These are phyloP conservation scores for Sugiyamaella japonica DNA, from an alignment of 1,139 yeast species.

Conservation along the genomic window DNA sequence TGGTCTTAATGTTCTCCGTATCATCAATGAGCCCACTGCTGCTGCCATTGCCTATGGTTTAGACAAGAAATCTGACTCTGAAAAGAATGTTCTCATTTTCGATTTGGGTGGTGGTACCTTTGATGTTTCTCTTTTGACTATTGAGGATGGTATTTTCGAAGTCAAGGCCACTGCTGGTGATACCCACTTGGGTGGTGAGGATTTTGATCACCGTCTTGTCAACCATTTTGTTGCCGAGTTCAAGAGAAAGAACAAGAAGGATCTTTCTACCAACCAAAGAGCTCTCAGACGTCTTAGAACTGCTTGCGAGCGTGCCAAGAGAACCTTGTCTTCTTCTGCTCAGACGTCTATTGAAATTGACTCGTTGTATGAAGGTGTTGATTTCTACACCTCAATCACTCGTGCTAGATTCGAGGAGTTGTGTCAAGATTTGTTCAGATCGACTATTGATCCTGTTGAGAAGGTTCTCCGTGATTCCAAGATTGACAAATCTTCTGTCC, in stretches of 20 bases:
- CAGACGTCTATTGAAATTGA: conserved; percentile 97
- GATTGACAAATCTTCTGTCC: conserved; percentile 82
- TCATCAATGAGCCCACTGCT: conserved; percentile 95
- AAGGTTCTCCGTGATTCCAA: conserved; percentile 96
- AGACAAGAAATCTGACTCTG: conserved; percentile 85
- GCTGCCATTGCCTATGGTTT: conserved; percentile 98
- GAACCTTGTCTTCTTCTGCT: conserved; percentile 95
- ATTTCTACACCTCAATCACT: conserved; percentile 94
- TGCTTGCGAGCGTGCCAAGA: conserved; percentile 99
- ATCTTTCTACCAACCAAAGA: conserved; percentile 88
- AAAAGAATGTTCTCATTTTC: conserved; percentile 81
- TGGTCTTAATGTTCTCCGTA: conserved; percentile 90
- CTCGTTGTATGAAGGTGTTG: conserved; percentile 94
- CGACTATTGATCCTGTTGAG: conserved; percentile 96
- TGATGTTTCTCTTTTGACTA: conserved; percentile 94
- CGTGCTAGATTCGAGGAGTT: conserved; percentile 99
- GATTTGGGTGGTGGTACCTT: conserved; percentile 99
- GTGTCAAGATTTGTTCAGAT: conserved; percentile 92
- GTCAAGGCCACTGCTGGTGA: conserved; percentile 99
- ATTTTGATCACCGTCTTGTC: conserved; percentile 94
- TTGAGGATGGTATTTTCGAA: conserved; percentile 98
- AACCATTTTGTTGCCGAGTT: conserved; percentile 93
- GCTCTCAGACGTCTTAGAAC: conserved; percentile 98
- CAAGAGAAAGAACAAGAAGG: conserved; percentile 96
- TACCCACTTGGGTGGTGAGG: conserved; percentile 99